Conservation (phyloP, 805 yeast species). For the Lachancea fermentati region DNA sequence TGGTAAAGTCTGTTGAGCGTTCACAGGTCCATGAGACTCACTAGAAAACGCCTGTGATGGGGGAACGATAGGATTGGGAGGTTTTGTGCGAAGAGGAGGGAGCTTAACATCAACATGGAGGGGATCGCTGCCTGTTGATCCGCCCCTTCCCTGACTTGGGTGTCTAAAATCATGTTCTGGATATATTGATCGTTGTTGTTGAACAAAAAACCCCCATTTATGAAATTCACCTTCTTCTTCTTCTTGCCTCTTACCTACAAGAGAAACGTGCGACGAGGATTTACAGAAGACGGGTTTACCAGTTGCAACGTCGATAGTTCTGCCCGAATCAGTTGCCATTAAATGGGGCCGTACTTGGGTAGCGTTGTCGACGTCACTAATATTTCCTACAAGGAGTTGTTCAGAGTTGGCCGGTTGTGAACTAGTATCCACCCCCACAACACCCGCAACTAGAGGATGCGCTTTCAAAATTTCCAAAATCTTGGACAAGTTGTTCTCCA, state of each 20-base stretch:
- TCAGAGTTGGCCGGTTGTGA: conserved; percentile 21
- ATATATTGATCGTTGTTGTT: conserved; percentile 44
- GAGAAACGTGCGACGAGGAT: conserved; percentile 54
- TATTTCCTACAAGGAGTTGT: conserved; percentile 5
- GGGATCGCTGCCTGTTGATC: conserved; percentile 4
- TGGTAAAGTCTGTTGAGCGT: not conserved
- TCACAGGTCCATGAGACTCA: not conserved
- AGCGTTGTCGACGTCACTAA: conserved; percentile 4
- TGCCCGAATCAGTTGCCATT: conserved; percentile 61
- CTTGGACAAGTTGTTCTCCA: conserved; percentile 65
- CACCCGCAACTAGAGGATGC: conserved; percentile 21
- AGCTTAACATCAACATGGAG: not conserved
- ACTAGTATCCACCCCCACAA: conserved; percentile 9
- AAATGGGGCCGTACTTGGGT: conserved; percentile 47
- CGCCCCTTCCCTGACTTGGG: not conserved
- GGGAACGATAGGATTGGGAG: not conserved
- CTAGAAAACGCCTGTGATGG: not conserved
- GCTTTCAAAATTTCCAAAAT: conserved; percentile 35
- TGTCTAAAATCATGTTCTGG: conserved; percentile 26
- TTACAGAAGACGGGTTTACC: conserved; percentile 67
- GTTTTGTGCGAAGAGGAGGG: not conserved
- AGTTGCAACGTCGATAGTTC: conserved; percentile 58
- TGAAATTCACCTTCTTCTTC: conserved; percentile 91
- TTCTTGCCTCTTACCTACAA: conserved; percentile 69
- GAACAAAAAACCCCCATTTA: conserved; percentile 76